These are phyloP conservation scores for Phytophthora palmivora DNA, from an alignment of 352 stramenopile species.

Conservation along the genomic window DNA sequence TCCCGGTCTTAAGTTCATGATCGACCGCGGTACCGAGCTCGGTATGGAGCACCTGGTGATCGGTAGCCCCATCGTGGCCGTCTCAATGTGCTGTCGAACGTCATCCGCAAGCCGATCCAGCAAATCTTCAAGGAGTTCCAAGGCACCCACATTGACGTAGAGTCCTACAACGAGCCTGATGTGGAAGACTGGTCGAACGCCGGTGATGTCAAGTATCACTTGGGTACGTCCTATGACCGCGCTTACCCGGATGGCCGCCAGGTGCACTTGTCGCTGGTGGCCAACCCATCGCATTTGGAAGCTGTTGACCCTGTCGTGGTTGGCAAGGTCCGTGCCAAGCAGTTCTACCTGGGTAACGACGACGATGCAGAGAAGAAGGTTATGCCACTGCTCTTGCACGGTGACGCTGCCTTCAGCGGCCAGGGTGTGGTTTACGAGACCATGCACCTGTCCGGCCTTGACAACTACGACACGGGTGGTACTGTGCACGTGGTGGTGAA, in stretches of 20 bases:
- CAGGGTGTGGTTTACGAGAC: constrained; percentile 98
- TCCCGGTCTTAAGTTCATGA: constrained; percentile 95
- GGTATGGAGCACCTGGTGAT: constrained; percentile 98
- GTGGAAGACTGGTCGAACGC: constrained; percentile 91
- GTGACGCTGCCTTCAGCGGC: constrained; percentile 97
- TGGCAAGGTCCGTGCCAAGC: constrained; percentile 95
- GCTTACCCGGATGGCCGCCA: constrained; percentile 94
- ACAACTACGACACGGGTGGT: constrained; percentile 95
- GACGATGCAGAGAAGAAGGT: constrained; percentile 88
- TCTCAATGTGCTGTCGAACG: constrained; percentile 98
- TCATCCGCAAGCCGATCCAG: constrained; percentile 97
- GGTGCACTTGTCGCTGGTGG: constrained; percentile 96
- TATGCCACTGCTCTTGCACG: constrained; percentile 96
- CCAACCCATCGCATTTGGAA: constrained; percentile 98
- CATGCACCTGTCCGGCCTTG: constrained; percentile 95
- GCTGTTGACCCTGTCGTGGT: constrained; percentile 96
- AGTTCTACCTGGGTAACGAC: constrained; percentile 96
- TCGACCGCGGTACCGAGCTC: constrained; percentile 94
- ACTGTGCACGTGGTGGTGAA: constrained; percentile 99
- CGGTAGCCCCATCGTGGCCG: constrained; percentile 97
- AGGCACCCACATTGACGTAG: constrained; percentile 95
- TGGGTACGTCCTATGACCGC: constrained; percentile 97
- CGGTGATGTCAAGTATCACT: constrained; percentile 99
- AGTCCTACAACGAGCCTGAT: constrained; percentile 83
- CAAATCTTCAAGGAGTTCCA: constrained; percentile 98